A percentile compares a stretch with the other conserved stretches of the same genome.
Evolutionary conservation across 192 early-diverging fungal species (phyloP).

Genomic region (Lobosporangium transversale): DNA sequence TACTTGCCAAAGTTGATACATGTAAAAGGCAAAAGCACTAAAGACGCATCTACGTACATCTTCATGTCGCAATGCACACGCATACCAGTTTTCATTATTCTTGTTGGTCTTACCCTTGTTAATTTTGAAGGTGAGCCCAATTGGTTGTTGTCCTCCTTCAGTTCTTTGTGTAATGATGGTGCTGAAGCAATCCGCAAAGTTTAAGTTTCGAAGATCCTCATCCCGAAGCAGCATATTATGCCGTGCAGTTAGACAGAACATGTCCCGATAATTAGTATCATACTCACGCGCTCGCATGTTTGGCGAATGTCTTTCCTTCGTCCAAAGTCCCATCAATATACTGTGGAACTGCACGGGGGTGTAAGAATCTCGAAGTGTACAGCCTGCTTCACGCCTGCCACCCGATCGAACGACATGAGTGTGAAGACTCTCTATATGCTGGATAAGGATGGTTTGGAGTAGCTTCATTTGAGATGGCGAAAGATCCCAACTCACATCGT

Average conservation of each 20-base stretch:
- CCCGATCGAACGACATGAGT: background rate
- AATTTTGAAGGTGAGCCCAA: conserved; percentile 6
- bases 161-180: conserved; percentile 3
- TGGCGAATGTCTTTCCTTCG: background rate
- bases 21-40: conserved; percentile 24
- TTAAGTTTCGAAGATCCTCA: conserved; percentile 19
- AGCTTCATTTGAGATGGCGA: background rate
- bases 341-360: conserved; percentile 1
- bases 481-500: background rate
- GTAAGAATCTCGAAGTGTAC: conserved; percentile 12
- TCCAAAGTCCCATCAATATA: conserved; percentile 7
- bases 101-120: conserved; percentile 12
- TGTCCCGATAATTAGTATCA: conserved; percentile 7
- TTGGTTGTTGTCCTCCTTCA: conserved; percentile 5
- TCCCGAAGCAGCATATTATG: conserved; percentile 18
- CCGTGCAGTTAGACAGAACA: conserved; percentile 9
- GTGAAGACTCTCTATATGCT: background rate
- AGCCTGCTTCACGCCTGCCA: conserved; percentile 7
- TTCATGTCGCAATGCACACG: conserved; percentile 10
- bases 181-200: conserved; percentile 12
- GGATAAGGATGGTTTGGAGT: background rate
- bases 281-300: too few relatives aligned
- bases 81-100: conserved; percentile 15
- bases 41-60: conserved; percentile 21
- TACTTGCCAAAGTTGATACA: conserved; percentile 34